A percentile compares a stretch with the other conserved stretches of the same genome.
Evolutionary conservation across 352 stramenopile species (phyloP).

Genomic region (Globisporangium solare): DNA sequence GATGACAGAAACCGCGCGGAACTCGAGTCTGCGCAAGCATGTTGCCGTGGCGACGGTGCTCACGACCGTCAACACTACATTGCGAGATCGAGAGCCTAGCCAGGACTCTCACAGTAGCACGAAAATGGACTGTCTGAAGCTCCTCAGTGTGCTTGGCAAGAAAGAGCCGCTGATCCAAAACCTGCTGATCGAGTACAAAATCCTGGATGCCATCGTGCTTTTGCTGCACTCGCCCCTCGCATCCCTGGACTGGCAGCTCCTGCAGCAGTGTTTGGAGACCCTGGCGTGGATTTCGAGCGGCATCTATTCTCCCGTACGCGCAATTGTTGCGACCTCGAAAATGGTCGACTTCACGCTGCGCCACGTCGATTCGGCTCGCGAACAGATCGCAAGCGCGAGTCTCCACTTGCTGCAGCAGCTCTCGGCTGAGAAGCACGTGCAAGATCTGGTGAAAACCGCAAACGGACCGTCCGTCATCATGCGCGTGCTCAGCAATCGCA

Average conservation of each 20-base stretch:
- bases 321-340: conserved; percentile 38
- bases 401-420: conserved; percentile 57
- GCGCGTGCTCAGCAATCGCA: conserved; percentile 30
- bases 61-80: conserved; percentile 27
- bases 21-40: conserved; percentile 18
- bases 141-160: conserved; percentile 36
- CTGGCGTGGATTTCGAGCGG: conserved; percentile 52
- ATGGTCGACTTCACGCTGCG: conserved; percentile 43
- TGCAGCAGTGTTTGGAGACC: conserved; percentile 42
- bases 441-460: conserved; percentile 29
- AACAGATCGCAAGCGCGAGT: conserved; percentile 31
- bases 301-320: conserved; percentile 24
- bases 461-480: conserved; percentile 41
- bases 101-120: conserved; percentile 12
- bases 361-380: conserved; percentile 31
- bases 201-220: conserved; percentile 42
- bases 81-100: conserved; percentile 28
- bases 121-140: conserved; percentile 35
- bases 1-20: conserved; percentile 32
- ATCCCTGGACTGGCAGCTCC: conserved; percentile 25
- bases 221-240: conserved; percentile 46
- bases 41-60: conserved; percentile 43
- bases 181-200: conserved; percentile 42
- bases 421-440: conserved; percentile 29
- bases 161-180: conserved; percentile 45